These are phyloP conservation scores for Jimgerdemannia lactiflua DNA, from an alignment of 192 early-diverging fungal species.

Conservation along the genomic window DNA sequence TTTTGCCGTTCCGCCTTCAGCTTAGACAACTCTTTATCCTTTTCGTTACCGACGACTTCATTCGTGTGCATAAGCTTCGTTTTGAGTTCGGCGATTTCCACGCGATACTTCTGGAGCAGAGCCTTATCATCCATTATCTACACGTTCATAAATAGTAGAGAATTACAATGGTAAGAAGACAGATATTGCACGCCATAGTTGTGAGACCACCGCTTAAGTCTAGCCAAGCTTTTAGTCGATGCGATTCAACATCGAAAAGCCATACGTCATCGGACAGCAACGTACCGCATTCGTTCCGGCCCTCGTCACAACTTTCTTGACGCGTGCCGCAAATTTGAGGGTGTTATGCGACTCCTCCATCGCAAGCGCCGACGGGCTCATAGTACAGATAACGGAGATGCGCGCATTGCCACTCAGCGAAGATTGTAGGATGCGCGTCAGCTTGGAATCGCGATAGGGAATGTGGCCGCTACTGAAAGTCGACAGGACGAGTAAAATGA, in stretches of 20 bases:
- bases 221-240: neutral
- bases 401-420: constrained; percentile 90
- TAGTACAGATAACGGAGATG: constrained; percentile 91
- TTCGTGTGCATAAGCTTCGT: constrained; percentile 60
- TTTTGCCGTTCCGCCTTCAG: constrained; percentile 26
- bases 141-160: neutral
- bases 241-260: too few species aligned
- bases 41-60: constrained; percentile 44
- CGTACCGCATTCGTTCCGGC: constrained; percentile 77
- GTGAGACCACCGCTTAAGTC: neutral
- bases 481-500: neutral
- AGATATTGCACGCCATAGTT: neutral
- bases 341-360: constrained; percentile 90
- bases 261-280: neutral
- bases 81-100: constrained; percentile 76
- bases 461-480: constrained; percentile 61
- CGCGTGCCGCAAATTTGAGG: constrained; percentile 91
- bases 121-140: constrained; percentile 77
- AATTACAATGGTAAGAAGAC: neutral
- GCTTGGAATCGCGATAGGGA: constrained; percentile 95
- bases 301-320: constrained; percentile 84
- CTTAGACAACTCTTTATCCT: constrained; percentile 45
- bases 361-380: constrained; percentile 74
- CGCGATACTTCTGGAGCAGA: constrained; percentile 76
- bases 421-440: constrained; percentile 91